phyloP scores from a whole-genome alignment of 2,329 filamentous ascomycete genomes.

The Fusarium sp. region DNA sequence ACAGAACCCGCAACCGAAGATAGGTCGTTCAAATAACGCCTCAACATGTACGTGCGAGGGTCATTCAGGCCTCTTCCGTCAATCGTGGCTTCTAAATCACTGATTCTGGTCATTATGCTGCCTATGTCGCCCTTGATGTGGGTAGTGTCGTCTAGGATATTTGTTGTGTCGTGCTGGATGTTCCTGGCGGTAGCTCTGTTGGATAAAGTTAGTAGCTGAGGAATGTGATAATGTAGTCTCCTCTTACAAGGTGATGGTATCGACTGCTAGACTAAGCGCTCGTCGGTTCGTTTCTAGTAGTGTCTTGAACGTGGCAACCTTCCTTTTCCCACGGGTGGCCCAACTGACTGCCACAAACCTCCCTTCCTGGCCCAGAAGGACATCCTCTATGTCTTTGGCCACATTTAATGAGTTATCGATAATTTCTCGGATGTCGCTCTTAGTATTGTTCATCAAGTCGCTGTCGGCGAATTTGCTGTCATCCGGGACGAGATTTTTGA shows the following conservation, averaged over 20 bases:
- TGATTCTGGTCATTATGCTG: neutral
- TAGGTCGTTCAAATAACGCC: conserved; percentile 13
- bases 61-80: neutral
- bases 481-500: conserved; percentile 1
- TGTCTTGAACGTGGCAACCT: neutral
- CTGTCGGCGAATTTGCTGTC: neutral
- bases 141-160: conserved; percentile 5
- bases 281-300: conserved; percentile 9
- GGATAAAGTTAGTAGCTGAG: too few relatives aligned
- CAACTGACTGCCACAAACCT: neutral
- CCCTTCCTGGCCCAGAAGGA: neutral
- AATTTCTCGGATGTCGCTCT: neutral
- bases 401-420: conserved; percentile 1
- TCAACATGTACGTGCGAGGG: neutral
- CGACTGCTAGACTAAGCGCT: conserved; percentile 8
- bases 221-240: too few relatives aligned
- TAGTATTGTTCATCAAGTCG: neutral
- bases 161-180: conserved; percentile 9
- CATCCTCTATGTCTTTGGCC: neutral
- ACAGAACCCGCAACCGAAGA: conserved; percentile 14
- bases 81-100: neutral
- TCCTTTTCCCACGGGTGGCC: conserved; percentile 6
- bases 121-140: conserved; percentile 13
- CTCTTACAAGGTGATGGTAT: conserved; percentile 16
- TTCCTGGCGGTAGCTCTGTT: neutral